Base-by-base conservation (phyloP, 1,284 basidiomycete species). In the Xerocomus minutiporus region DNA sequence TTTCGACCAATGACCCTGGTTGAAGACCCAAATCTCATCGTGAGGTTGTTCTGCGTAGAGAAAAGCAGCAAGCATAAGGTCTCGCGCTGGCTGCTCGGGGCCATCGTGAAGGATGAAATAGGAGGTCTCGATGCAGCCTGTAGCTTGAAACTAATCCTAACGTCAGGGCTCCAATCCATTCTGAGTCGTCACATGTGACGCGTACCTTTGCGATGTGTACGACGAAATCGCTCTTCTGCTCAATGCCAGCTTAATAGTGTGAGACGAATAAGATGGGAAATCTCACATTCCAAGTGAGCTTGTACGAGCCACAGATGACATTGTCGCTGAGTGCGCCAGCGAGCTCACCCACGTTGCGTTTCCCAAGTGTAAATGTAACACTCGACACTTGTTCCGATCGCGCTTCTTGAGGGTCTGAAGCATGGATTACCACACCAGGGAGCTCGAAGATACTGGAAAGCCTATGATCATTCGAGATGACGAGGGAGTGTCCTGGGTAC, bases 11-110 rank as follows among this genome's bases (percentile, higher is more conserved):
- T 62, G 78, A 0, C 83, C 81, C 53, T 80, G 75, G 54, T 91
- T 81, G 67, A 81, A 92, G 5, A 91, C 84, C 76, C 85, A 84
- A 51, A 92, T 81, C 58, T 89, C 86, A 11, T 88, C 71, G 43
- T 86, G 80, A 13, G 83, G 67, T 17, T 76, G 73, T 35, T 82
- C 68, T 4, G 70, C 58, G 71, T 75, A 86, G 11, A 76, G 63
- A 0, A 82, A 81, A 5, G 75, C 73, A 2, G 77, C 73, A 20
- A 82, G 63, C 5, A 91, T 66, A 8, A 90, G 71, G 2, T 76
- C 63, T n/a, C 82, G 75, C 3, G 76, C 70, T 1, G 73, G 73
- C 11, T 77, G 75, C 50, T 84, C 77, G 0, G 79, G 73, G 11
- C 84, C 82, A 28, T 86, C 75, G 55, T 87, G 81, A 17, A 88